Evolutionary conservation across 805 yeast species (phyloP).

Genomic region (Priceomyces castillae): DNA sequence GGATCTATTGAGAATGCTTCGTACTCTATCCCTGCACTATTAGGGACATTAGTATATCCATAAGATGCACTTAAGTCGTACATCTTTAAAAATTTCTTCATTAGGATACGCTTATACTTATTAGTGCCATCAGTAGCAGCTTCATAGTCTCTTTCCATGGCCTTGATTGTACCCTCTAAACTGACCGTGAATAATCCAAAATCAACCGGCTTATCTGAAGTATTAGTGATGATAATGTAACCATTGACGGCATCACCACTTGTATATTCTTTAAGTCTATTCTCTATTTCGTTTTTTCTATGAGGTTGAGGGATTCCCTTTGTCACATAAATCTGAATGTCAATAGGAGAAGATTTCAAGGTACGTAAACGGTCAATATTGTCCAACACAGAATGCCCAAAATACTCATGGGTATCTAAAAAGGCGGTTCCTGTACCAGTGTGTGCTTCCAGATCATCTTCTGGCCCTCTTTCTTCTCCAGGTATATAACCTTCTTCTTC

Average conservation of each 20-base stretch:
- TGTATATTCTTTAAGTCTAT: constrained; percentile 43
- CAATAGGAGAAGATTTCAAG: constrained; percentile 40
- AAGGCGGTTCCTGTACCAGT: constrained; percentile 3
- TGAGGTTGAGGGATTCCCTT: constrained; percentile 51
- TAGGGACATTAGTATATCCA: constrained; percentile 48
- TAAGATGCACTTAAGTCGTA: constrained; percentile 59
- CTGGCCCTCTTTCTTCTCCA: constrained; percentile 13
- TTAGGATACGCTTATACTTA: constrained; percentile 29
- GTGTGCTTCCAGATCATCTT: constrained; percentile 5
- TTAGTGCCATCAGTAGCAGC: constrained; percentile 11
- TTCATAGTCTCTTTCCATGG: constrained; percentile 21
- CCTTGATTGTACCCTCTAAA: constrained; percentile 46
- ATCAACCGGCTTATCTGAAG: constrained; percentile 40
- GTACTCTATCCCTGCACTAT: constrained; percentile 49
- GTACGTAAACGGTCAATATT: constrained; percentile 50
- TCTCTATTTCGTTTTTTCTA: constrained; percentile 38
- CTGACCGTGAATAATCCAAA: constrained; percentile 47
- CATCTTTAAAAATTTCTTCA: constrained; percentile 57
- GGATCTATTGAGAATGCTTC: constrained; percentile 42
- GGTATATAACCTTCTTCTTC: constrained; percentile 14
- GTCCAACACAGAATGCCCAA: constrained; percentile 50
- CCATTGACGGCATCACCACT: constrained; percentile 44
- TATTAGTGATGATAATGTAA: constrained; percentile 47
- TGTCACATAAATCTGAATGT: constrained; percentile 50
- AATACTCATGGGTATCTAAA: constrained; percentile 17